A percentile compares a stretch with the other conserved stretches of the same genome.
phyloP scores from a whole-genome alignment of 148 eudicot genomes.

The Rhododendron molle region DNA sequence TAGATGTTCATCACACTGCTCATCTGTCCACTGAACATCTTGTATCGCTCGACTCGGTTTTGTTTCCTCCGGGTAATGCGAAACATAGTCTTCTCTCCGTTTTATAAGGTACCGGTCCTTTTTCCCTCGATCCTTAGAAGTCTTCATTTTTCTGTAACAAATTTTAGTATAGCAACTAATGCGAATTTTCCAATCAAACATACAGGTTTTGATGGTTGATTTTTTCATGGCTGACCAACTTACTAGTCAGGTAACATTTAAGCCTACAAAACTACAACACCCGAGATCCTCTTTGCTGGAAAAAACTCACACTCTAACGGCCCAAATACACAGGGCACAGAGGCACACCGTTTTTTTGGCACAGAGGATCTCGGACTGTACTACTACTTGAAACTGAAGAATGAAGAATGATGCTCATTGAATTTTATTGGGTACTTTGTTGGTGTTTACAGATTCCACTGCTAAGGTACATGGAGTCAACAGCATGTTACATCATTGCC shows the following conservation, averaged over 20 bases:
- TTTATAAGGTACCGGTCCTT: slow-evolving; percentile 53
- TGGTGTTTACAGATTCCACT: slow-evolving; percentile 56
- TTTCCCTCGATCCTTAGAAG: background rate
- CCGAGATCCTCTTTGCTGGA: too few relatives aligned
- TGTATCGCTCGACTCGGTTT: slow-evolving; percentile 74
- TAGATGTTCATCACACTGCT: slow-evolving; percentile 52
- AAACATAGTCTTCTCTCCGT: slow-evolving; percentile 84
- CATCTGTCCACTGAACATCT: slow-evolving; percentile 67
- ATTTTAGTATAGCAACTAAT: background rate
- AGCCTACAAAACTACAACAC: background rate
- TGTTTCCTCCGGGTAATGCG: slow-evolving; percentile 76
- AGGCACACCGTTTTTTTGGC: too few relatives aligned
- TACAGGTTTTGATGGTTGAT: slow-evolving; percentile 88
- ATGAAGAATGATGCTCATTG: background rate
- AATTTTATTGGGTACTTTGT: background rate
- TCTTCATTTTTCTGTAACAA: background rate
- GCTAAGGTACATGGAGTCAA: slow-evolving; percentile 72
- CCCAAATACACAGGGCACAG: too few relatives aligned
- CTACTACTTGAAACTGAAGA: background rate
- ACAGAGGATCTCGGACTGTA: too few relatives aligned
- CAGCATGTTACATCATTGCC: slow-evolving; percentile 74
- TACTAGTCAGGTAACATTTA: slow-evolving; percentile 77
- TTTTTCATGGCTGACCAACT: slow-evolving; percentile 99
- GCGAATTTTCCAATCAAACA: background rate
- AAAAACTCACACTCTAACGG: too few relatives aligned